Evolutionary conservation across 179 eudicot genomes (phyloP).

Genomic region (Kewa caespitosa): DNA sequence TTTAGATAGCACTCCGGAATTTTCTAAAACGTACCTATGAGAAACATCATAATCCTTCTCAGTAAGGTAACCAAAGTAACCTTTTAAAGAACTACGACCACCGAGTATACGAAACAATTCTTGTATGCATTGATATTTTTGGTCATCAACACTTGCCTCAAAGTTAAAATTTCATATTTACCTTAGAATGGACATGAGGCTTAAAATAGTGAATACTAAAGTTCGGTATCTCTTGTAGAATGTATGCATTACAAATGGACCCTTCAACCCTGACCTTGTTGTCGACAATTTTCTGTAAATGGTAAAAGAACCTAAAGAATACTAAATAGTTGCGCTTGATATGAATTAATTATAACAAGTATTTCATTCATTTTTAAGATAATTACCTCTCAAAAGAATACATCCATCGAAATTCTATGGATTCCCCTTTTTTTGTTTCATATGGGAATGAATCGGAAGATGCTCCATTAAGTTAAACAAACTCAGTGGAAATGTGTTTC

Average conservation of each 20-base stretch:
- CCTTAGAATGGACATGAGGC: background rate
- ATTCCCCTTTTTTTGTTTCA: slow-evolving; percentile 20
- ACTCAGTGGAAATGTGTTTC: slow-evolving; percentile 19
- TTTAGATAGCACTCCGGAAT: background rate
- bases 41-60: background rate
- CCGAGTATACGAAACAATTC: background rate
- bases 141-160: background rate
- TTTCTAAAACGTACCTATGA: background rate
- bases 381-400: slow-evolving; percentile 20
- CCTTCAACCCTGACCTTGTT: background rate
- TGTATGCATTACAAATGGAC: background rate
- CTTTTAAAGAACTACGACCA: background rate
- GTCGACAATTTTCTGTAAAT: background rate
- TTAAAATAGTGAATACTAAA: background rate
- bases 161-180: no score
- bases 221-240: background rate
- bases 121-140: background rate
- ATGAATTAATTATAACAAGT: background rate
- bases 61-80: background rate
- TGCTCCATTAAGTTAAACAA: slow-evolving; percentile 24
- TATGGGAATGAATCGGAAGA: slow-evolving; percentile 22
- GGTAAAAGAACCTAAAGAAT: background rate
- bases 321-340: no score
- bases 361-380: no score
- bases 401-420: slow-evolving; percentile 22